Evolutionary conservation across 805 yeast genomes (phyloP).

Genomic region (Sugiyamaella boreocaroliniensis): DNA sequence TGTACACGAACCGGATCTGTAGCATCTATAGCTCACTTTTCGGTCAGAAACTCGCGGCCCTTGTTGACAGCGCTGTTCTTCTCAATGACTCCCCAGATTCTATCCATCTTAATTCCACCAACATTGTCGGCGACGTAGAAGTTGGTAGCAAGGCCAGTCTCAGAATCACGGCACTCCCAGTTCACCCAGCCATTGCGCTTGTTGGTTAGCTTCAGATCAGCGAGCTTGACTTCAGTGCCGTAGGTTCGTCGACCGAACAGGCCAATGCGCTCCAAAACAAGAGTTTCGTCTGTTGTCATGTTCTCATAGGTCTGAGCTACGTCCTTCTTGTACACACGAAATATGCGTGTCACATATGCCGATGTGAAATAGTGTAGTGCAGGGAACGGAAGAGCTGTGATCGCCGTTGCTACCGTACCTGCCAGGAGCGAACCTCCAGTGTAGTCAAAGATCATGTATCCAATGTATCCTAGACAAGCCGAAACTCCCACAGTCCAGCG

Average conservation of each 20-base stretch:
- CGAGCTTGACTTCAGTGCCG: slow-evolving; percentile 52
- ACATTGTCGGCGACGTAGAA: slow-evolving; percentile 64
- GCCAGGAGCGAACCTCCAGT: slow-evolving; percentile 44
- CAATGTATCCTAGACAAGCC: slow-evolving; percentile 52
- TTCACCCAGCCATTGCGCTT: slow-evolving; percentile 45
- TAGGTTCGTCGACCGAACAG: slow-evolving; percentile 60
- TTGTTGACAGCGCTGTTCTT: slow-evolving; percentile 57
- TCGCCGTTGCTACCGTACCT: slow-evolving; percentile 37
- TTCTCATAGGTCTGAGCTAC: slow-evolving; percentile 58
- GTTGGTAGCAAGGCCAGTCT: slow-evolving; percentile 30
- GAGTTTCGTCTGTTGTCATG: slow-evolving; percentile 53
- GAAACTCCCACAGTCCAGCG: slow-evolving; percentile 57
- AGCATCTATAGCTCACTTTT: slow-evolving; percentile 1
- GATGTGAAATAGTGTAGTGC: slow-evolving; percentile 47
- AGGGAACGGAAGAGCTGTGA: slow-evolving; percentile 47
- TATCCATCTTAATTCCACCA: slow-evolving; percentile 78
- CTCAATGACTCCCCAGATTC: slow-evolving; percentile 80
- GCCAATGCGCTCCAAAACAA: slow-evolving; percentile 61
- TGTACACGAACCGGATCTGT: not conserved
- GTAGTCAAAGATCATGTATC: slow-evolving; percentile 51
- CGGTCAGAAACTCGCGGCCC: slow-evolving; percentile 43
- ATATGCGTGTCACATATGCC: slow-evolving; percentile 66
- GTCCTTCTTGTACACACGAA: slow-evolving; percentile 57
- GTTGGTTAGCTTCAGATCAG: slow-evolving; percentile 39
- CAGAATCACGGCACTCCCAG: slow-evolving; percentile 33